phyloP scores from a whole-genome alignment of 192 early-diverging fungal species.

The Coemansia sp. region DNA sequence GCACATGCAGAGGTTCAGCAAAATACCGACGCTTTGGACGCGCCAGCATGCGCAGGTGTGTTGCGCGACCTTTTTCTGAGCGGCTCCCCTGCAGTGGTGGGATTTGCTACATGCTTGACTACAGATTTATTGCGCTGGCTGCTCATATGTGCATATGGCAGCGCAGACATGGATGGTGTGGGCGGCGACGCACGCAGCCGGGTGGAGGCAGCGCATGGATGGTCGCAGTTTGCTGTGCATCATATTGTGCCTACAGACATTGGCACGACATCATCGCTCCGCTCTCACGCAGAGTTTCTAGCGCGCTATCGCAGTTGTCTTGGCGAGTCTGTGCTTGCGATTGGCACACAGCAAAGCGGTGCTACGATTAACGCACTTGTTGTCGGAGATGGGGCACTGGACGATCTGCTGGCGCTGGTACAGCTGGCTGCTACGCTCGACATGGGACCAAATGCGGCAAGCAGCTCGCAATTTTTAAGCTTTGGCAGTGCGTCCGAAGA shows the following conservation, averaged over 20 bases:
- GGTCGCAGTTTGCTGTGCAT: constrained; percentile 17
- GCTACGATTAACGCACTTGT: constrained; percentile 1
- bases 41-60: neutral
- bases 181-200: constrained; percentile 1
- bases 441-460: neutral
- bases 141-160: constrained; percentile 7
- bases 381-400: constrained; percentile 12
- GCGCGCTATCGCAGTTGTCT: constrained; percentile 13
- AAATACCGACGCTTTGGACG: neutral
- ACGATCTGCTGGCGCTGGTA: constrained; percentile 17
- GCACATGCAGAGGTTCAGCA: constrained; percentile 8
- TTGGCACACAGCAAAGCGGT: neutral
- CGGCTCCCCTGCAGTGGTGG: neutral
- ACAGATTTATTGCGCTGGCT: constrained; percentile 18
- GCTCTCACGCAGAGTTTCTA: constrained; percentile 18
- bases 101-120: constrained; percentile 8
- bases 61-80: constrained; percentile 12
- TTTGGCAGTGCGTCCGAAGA: constrained; percentile 2
- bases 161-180: neutral
- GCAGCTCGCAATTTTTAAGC: constrained; percentile 12
- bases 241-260: constrained; percentile 21
- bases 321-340: constrained; percentile 11
- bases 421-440: constrained; percentile 27
- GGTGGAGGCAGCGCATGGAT: constrained; percentile 1
- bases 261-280: neutral